A percentile compares a stretch with the other conserved stretches of the same genome.
Conservation (phyloP, 345 rosid species). For the Carallia pectinifolia region DNA sequence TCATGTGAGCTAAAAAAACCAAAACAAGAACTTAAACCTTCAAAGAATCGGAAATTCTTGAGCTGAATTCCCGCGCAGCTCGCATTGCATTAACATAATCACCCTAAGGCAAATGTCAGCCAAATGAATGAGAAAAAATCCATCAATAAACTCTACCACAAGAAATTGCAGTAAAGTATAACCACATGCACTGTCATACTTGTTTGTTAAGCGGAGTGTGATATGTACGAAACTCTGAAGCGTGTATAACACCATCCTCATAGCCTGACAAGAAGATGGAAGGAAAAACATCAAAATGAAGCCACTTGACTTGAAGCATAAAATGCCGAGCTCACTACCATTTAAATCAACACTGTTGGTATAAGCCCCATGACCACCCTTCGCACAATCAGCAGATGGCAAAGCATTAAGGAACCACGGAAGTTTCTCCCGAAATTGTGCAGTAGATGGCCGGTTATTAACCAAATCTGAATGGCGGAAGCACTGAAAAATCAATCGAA, state of each 20-base stretch:
- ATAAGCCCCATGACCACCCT: conserved; percentile 98
- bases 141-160: neutral
- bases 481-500: conserved; percentile 24
- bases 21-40: conserved; percentile 24
- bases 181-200: conserved; percentile 9
- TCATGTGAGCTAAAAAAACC: neutral
- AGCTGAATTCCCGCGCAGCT: conserved; percentile 28
- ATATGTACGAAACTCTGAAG: conserved; percentile 32
- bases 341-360: conserved; percentile 78
- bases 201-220: conserved; percentile 34
- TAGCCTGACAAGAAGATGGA: conserved; percentile 19
- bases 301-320: neutral
- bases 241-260: conserved; percentile 22
- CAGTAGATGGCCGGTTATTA: conserved; percentile 45
- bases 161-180: no score
- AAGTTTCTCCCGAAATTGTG: conserved; percentile 79
- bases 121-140: conserved; percentile 9
- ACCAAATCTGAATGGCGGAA: conserved; percentile 60
- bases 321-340: conserved; percentile 44
- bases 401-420: conserved; percentile 95
- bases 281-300: neutral
- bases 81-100: conserved; percentile 26
- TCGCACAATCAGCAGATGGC: conserved; percentile 96
- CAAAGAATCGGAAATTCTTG: conserved; percentile 23
- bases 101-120: conserved; percentile 22